These are phyloP conservation scores for Castanea crenata DNA, from an alignment of 306 rosid genomes.

Conservation along the genomic window DNA sequence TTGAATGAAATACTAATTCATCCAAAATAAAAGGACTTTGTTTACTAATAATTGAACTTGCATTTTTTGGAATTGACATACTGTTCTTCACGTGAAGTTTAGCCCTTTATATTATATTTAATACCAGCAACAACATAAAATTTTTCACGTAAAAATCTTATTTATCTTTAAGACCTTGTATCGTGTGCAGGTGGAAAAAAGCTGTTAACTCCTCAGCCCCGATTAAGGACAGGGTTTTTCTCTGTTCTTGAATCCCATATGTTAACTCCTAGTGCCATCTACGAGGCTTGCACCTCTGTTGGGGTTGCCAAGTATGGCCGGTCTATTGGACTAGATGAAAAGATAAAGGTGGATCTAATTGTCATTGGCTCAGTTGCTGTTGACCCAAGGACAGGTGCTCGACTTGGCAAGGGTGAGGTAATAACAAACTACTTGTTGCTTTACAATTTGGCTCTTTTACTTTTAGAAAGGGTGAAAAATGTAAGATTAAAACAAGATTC, in stretches of 20 bases:
- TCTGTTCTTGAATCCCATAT: conserved; percentile 55
- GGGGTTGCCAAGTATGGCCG: conserved; percentile 82
- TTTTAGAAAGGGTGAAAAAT: too few species aligned
- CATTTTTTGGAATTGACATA: too few species aligned
- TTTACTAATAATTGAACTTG: too few species aligned
- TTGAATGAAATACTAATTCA: too few species aligned
- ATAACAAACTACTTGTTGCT: not conserved
- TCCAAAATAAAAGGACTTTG: too few species aligned
- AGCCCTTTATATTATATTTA: too few species aligned
- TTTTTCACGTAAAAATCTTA: too few species aligned
- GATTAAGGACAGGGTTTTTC: conserved; percentile 91
- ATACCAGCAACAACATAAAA: too few species aligned
- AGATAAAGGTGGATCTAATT: conserved; percentile 77
- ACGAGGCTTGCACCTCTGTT: conserved; percentile 73
- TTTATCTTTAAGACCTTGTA: too few species aligned
- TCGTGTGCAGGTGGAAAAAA: conserved; percentile 62
- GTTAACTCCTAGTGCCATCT: conserved; percentile 48
- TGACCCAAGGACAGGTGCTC: conserved; percentile 86
- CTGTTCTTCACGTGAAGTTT: too few species aligned
- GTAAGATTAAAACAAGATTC: too few species aligned
- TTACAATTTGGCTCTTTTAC: too few species aligned
- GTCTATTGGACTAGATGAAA: conserved; percentile 82
- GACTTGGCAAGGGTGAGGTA: conserved; percentile 97
- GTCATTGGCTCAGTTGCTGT: conserved; percentile 92
- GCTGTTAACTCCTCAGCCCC: conserved; percentile 87